Evolutionary conservation across 257 asterid species (phyloP), one percentile per base, ranked within the genome.

Genomic region (Thymus mandschuricus): DNA sequence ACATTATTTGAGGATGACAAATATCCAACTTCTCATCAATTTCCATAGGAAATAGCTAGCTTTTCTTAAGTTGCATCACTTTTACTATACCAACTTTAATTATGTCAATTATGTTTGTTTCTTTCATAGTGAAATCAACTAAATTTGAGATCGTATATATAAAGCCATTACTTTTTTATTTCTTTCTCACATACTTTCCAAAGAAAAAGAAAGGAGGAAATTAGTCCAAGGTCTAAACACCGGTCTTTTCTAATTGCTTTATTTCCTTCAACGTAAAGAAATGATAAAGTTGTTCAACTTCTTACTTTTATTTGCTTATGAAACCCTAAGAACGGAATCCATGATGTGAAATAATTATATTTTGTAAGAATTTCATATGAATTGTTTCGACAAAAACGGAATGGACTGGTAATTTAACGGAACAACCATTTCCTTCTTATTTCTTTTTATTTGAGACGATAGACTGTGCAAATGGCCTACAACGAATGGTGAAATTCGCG

Each of bases 1-100:
- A 21, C 44, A 38, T 3, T 38, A 38, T 38, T 3, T 38, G 6
- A 3, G 44, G 6, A 38, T 38, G 6, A 38, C 44, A 38, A 15
- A 58, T 72, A 11, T 52, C 58, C 79, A 69, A 75, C 76, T 75
- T 71, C 61, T 72, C 21, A 21, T 21, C 21, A 21, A 21, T 21
- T 21, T 21, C 21, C 56, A 76, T 68, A 52, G 78, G 74, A 58
- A 43, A 52, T 56, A 52, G 46, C 79, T 73, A 57, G 56, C 81
- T 21, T 21, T 21, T 21, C 21, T 21, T 21, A 21, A 21, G 21
- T 21, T 21, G 21, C 21, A 21, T 21, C 21, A 72, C 70, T 76
- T 78, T 76, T 54, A 4, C 3, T 34, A 2, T 34, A 52, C 73
- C 38, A 15, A 70, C 74, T 79, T 59, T 61, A 61, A 58, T 11